Conservation (phyloP, 768 basidiomycete species). For the Hortiboletus flavorubellus region DNA sequence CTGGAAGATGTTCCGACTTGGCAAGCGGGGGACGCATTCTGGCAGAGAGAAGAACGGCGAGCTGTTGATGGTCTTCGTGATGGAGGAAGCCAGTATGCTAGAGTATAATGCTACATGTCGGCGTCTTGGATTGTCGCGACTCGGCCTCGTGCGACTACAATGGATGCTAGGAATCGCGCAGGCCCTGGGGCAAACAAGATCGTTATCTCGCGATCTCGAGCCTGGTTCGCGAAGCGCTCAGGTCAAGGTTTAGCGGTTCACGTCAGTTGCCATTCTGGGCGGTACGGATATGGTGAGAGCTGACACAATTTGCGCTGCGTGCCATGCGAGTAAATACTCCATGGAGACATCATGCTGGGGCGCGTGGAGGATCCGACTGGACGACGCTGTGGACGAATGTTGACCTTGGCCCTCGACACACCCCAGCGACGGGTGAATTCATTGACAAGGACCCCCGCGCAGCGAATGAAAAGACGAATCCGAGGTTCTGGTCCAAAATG, state of each 20-base stretch:
- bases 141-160: slow-evolving; percentile 14
- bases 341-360: not conserved
- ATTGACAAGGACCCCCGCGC: slow-evolving; percentile 14
- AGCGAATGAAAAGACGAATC: slow-evolving; percentile 22
- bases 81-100: slow-evolving; percentile 7
- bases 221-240: slow-evolving; percentile 12
- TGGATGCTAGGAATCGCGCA: slow-evolving; percentile 1
- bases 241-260: slow-evolving; percentile 20
- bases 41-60: slow-evolving; percentile 15
- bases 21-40: slow-evolving; percentile 12
- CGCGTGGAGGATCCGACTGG: not conserved
- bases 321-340: not conserved
- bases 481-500: slow-evolving; percentile 25
- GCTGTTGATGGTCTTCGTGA: slow-evolving; percentile 22
- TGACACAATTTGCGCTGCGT: slow-evolving; percentile 10
- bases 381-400: not conserved
- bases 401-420: not conserved
- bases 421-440: slow-evolving; percentile 24
- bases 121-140: slow-evolving; percentile 24
- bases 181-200: slow-evolving; percentile 15
- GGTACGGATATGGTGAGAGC: not conserved
- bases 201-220: slow-evolving; percentile 32
- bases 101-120: slow-evolving; percentile 4
- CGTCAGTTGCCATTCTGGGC: slow-evolving; percentile 24
- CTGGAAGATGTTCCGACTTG: slow-evolving; percentile 17